Conservation (phyloP, 768 basidiomycete species). For the Agrocybe pediades region DNA sequence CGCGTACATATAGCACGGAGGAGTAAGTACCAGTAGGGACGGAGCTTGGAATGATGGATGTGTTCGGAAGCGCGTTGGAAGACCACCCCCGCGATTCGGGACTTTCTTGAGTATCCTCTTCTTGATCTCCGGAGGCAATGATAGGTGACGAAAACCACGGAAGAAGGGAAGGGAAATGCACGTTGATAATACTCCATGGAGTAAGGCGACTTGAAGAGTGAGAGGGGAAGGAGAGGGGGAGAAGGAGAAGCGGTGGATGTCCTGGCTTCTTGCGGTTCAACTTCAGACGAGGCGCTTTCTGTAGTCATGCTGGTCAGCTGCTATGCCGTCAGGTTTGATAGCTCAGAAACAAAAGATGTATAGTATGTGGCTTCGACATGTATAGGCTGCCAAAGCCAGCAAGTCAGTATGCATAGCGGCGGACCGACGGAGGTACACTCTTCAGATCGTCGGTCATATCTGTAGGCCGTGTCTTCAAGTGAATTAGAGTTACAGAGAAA, state of each 20-base stretch:
- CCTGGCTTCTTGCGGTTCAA: constrained; percentile 26
- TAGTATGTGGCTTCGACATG: neutral
- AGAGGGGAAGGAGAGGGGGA: constrained; percentile 68
- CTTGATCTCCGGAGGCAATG: constrained; percentile 14
- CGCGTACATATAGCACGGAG: constrained; percentile 70
- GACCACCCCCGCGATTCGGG: constrained; percentile 6
- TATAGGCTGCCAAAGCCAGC: neutral
- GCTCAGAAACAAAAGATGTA: neutral
- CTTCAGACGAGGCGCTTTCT: constrained; percentile 61
- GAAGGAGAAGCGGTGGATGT: constrained; percentile 62
- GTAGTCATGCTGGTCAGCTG: constrained; percentile 15
- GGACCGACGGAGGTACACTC: too few relatives aligned
- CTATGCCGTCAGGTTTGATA: neutral
- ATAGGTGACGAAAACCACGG: constrained; percentile 57
- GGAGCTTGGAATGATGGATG: constrained; percentile 2
- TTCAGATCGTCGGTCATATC: too few relatives aligned
- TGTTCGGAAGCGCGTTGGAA: constrained; percentile 17
- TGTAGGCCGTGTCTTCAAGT: too few relatives aligned
- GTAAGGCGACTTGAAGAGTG: constrained; percentile 60
- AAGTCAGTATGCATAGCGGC: too few relatives aligned
- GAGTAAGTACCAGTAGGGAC: constrained; percentile 60
- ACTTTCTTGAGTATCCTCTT: constrained; percentile 7
- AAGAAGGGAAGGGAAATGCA: constrained; percentile 63
- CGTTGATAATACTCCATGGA: constrained; percentile 64
- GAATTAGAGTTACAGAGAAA: too few relatives aligned